Conservation (phyloP, 805 yeast species). For the Starmerella apicola region DNA sequence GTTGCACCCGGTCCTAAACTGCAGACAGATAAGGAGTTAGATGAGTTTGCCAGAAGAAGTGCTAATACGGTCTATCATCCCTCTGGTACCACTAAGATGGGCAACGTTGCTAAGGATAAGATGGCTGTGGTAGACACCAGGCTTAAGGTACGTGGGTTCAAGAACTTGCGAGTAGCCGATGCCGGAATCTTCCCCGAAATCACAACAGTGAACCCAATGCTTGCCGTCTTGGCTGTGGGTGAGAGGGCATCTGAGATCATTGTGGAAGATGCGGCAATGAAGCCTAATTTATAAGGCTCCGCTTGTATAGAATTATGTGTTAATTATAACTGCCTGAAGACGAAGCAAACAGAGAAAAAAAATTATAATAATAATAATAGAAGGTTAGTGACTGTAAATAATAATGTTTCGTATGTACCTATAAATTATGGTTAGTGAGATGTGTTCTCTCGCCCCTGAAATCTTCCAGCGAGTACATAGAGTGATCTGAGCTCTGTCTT, state of each 20-base stretch:
- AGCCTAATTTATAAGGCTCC: no score
- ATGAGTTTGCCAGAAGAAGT: constrained; percentile 25
- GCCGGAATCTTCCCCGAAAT: constrained; percentile 28
- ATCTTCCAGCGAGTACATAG: constrained; percentile 11
- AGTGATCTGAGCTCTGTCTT: constrained; percentile 6
- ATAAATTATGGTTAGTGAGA: no score
- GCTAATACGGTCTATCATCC: constrained; percentile 29
- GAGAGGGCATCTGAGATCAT: constrained; percentile 13
- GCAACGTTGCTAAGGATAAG: constrained; percentile 14
- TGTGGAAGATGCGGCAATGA: constrained; percentile 8
- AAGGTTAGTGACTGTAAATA: no score
- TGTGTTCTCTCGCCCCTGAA: no score
- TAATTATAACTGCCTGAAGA: no score
- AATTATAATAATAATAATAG: no score
- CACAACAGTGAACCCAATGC: constrained; percentile 12
- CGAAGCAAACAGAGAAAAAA: no score
- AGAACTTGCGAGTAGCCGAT: constrained; percentile 26
- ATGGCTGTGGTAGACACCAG: constrained; percentile 26
- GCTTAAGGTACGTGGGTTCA: constrained; percentile 26
- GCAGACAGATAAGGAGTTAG: constrained; percentile 25
- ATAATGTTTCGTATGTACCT: no score
- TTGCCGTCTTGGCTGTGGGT: constrained; percentile 12
- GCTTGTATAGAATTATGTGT: no score
- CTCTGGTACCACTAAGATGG: constrained; percentile 25
- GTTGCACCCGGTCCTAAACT: constrained; percentile 28